Evolutionary conservation across 495 filamentous ascomycete genomes (phyloP), one percentile per base, ranked within the genome.

Genomic region (Penicillium lagena): DNA sequence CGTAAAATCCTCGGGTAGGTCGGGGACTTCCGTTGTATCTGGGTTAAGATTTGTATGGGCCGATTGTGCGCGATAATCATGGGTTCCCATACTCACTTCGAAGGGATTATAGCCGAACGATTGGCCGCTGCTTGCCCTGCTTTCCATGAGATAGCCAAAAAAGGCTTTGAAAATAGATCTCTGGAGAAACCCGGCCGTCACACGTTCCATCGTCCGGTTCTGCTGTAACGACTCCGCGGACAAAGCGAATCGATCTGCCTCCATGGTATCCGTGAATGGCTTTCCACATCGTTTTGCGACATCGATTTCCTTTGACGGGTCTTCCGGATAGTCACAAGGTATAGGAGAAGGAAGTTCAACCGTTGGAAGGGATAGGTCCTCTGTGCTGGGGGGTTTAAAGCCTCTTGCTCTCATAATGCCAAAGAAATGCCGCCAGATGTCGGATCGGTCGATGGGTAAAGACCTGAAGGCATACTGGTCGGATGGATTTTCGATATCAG

Each of bases 201-300:
- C 35, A 7, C 40, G 35, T 17, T 9, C 27, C 2, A 9, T 14
- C 5, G 27, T 15, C 37, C 30, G 35, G 12, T n/a, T 3, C 9
- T 22, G 27, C 3, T n/a, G 11, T 17, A 49, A 29, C 8, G 29
- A 35, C 12, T 35, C 29, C 7, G 7, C 13, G 9, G 41, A 45
- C 12, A 50, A 42, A 9, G 42, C 42, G 35, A 37, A 50, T 3
- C 42, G 4, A 39, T 45, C 42, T n/a, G 47, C 37, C 7, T 50
- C 32, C 7, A 42, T 30, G 35, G 42, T 41, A 13, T 50, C 42
- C 1, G 42, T 50, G 28, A 50, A 45, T 9, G 42, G 47, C 27
- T 42, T 45, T 7, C 42, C 42, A 15, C 6, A 50, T 35, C 37
- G 31, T 13, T 29, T 2, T 29, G 11, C 27, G 9, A 40, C 9